These are phyloP conservation scores for Discostella stelligeroides DNA, from an alignment of 108 stramenopile species.

Conservation along the genomic window DNA sequence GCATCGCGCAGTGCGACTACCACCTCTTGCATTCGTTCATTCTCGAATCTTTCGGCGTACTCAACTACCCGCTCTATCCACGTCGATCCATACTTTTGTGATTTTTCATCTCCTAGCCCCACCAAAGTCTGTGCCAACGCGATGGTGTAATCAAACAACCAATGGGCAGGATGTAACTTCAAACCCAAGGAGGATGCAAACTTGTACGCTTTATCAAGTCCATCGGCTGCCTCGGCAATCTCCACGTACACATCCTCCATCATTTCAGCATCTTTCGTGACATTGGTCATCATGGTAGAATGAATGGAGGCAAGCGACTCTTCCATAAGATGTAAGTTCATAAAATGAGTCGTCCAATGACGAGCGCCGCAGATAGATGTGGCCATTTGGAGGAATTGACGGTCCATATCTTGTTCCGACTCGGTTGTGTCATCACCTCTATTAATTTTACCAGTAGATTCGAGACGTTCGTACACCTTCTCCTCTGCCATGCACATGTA, in stretches of 20 bases:
- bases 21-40: constrained; percentile 73
- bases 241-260: constrained; percentile 52
- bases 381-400: constrained; percentile 47
- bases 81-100: constrained; percentile 71
- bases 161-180: constrained; percentile 59
- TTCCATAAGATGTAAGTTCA: constrained; percentile 42
- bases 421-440: too few relatives aligned
- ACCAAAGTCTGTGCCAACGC: constrained; percentile 76
- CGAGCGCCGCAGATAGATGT: constrained; percentile 40
- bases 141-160: constrained; percentile 70
- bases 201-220: constrained; percentile 60
- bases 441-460: constrained; percentile 13
- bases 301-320: constrained; percentile 40
- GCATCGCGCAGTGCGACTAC: constrained; percentile 61
- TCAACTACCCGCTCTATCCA: constrained; percentile 67
- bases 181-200: constrained; percentile 63
- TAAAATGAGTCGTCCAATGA: constrained; percentile 51
- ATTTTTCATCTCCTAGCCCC: constrained; percentile 75
- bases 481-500: constrained; percentile 45
- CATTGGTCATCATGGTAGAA: constrained; percentile 39
- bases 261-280: constrained; percentile 45
- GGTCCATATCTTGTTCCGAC: constrained; percentile 39
- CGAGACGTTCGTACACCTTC: constrained; percentile 39
- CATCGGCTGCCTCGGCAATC: constrained; percentile 75
- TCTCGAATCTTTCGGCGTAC: constrained; percentile 65